Base-by-base conservation (phyloP, 1,284 basidiomycete genomes). In the Spongispora temasekensis region DNA sequence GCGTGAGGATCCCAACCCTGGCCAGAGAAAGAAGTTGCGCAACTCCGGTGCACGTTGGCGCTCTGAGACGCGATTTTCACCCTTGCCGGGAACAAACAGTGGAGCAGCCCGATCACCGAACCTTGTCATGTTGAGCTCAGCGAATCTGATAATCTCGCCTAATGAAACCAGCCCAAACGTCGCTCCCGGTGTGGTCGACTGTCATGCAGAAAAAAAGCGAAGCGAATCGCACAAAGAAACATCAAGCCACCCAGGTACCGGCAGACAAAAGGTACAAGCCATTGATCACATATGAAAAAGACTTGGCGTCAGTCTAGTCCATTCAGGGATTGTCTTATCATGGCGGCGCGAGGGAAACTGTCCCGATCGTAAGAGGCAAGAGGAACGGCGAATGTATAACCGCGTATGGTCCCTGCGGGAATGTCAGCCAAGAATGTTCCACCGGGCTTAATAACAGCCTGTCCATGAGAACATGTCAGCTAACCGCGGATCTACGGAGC, bases 401-500 rank as follows among this genome's bases (percentile, higher is more conserved):
- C 57, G 60, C 61, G 57, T 72, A 61, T 61, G 53, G 60, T 55
- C 65, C 58, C 70, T 72, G 60, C 66, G 62, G 58, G 59, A 57
- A 60, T 68, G 61, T 68, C 59, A 67, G 56, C 48, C 48, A 56
- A 44, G 58, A 56, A 57, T 50, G 65, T 62, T 70, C 66, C 65
- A 72, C 67, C 59, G 61, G 61, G 40, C 12, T 60, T 61, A 66
- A 61, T 67, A 60, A 57, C 25, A 58, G 32, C 25, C 56, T 51
- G 40, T 46, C 30, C 69, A 71, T 73, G 72, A 63, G 71, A 69
- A 73, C 55, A 58, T 55, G 55, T 57, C 66, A 61, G 15, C 46
- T 50, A 25, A 68, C 69, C 68, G 66, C 71, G 74, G 73, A 75
- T 76, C 70, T 71, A 62, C 61, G 65, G 63, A 62, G 55, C 50